A percentile compares a stretch with the other conserved stretches of the same genome.
These are phyloP conservation scores for Paramyrothecium roridum DNA, from an alignment of 2,329 filamentous ascomycete species.

Conservation along the genomic window DNA sequence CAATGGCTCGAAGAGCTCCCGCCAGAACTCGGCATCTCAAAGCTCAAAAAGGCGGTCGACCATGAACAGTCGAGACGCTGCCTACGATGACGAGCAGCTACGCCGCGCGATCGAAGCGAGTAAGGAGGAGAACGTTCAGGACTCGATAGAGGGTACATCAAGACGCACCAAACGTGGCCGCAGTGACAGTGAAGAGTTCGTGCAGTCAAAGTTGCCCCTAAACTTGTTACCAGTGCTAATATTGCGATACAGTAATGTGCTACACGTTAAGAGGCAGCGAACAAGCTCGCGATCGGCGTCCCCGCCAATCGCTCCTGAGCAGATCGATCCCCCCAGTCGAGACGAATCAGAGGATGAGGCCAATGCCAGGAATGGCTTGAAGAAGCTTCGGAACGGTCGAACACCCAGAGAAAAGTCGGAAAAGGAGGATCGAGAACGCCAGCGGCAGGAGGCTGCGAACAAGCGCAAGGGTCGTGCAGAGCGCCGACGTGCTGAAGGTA, in stretches of 20 bases:
- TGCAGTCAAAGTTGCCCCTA: slow-evolving; percentile 21
- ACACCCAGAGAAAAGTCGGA: slow-evolving; percentile 62
- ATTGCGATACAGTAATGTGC: slow-evolving; percentile 56
- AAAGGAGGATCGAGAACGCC: slow-evolving; percentile 71
- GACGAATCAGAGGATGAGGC: slow-evolving; percentile 73
- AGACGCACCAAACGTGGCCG: slow-evolving; percentile 78
- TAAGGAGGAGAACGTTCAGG: slow-evolving; percentile 68
- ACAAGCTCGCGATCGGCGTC: slow-evolving; percentile 74
- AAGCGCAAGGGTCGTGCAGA: slow-evolving; percentile 82
- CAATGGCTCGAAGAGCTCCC: slow-evolving; percentile 54
- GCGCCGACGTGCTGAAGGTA: slow-evolving; percentile 78
- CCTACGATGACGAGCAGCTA: slow-evolving; percentile 90
- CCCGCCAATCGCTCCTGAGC: slow-evolving; percentile 34
- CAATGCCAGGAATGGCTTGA: slow-evolving; percentile 46
- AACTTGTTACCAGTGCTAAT: slow-evolving; percentile 15
- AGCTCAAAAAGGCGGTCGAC: slow-evolving; percentile 85
- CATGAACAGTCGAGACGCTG: slow-evolving; percentile 94
- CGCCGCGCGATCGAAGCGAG: slow-evolving; percentile 91
- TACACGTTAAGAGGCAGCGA: slow-evolving; percentile 75
- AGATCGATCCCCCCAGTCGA: slow-evolving; percentile 45
- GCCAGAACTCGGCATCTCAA: slow-evolving; percentile 46
- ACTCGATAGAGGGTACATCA: slow-evolving; percentile 47
- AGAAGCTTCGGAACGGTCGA: slow-evolving; percentile 60
- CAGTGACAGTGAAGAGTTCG: slow-evolving; percentile 93
- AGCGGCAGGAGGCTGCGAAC: slow-evolving; percentile 69